Conservation (phyloP, 768 basidiomycete species). For the Aureoboletus auriporus region DNA sequence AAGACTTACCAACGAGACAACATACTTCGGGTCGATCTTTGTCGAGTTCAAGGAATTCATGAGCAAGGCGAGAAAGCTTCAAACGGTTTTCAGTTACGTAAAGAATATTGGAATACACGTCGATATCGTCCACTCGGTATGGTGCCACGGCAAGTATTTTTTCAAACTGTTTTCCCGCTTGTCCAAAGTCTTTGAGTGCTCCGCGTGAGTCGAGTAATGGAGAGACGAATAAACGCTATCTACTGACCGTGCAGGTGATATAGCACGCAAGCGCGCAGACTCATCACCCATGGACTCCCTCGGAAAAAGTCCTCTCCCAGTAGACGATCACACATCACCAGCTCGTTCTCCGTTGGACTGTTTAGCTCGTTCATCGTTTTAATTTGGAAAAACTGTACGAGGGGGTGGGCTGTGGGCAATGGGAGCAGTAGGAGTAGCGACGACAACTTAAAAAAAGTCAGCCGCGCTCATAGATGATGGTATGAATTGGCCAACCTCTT, state of each 20-base stretch:
- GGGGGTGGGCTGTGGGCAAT: slow-evolving; percentile 47
- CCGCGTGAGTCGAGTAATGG: slow-evolving; percentile 2
- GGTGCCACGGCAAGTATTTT: slow-evolving; percentile 78
- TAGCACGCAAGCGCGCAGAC: slow-evolving; percentile 76
- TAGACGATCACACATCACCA: slow-evolving; percentile 76
- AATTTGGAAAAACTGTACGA: slow-evolving; percentile 76
- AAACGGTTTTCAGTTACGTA: slow-evolving; percentile 90
- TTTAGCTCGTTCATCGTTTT: slow-evolving; percentile 88
- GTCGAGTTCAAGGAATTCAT: slow-evolving; percentile 84
- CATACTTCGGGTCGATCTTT: slow-evolving; percentile 95
- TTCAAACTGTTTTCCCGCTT: slow-evolving; percentile 83
- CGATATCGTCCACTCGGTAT: slow-evolving; percentile 89
- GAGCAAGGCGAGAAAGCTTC: slow-evolving; percentile 88
- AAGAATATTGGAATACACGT: slow-evolving; percentile 93
- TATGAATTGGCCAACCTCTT: slow-evolving; percentile 57
- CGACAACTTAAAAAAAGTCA: slow-evolving; percentile 34
- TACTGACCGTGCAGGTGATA: slow-evolving; percentile 86
- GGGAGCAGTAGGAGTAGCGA: slow-evolving; percentile 44
- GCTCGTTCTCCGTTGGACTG: slow-evolving; percentile 81
- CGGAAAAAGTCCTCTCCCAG: slow-evolving; percentile 72
- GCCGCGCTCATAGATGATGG: not conserved
- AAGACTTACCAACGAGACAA: slow-evolving; percentile 79
- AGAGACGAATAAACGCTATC: not conserved
- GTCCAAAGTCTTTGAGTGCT: slow-evolving; percentile 67
- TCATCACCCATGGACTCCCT: slow-evolving; percentile 80